Percentiles rank a stretch among this genome's conserved stretches.
phyloP scores from a whole-genome alignment of 371 early-diverging fungal species.

The Apophysomyces variabilis region DNA sequence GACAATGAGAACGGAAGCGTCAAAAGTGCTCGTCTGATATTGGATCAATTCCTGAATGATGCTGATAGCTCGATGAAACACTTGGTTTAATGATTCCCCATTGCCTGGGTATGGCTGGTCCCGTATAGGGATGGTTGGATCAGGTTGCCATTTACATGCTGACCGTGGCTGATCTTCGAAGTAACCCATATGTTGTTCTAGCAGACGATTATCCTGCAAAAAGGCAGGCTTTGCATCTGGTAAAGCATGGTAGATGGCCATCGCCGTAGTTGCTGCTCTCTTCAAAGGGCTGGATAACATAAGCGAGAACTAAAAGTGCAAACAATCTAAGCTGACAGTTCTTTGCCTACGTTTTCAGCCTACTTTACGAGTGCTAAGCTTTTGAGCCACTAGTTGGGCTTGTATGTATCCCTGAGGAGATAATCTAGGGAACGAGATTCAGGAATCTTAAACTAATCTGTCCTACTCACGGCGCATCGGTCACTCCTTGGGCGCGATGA shows the following conservation, averaged over 20 bases:
- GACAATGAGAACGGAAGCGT: constrained; percentile 7
- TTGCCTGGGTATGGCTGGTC: constrained; percentile 12
- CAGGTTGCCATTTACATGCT: constrained; percentile 1
- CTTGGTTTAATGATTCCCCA: constrained; percentile 7
- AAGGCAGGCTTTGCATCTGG: constrained; percentile 4
- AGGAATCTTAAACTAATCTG: too few species aligned
- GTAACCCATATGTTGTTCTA: constrained; percentile 9
- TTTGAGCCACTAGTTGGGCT: background rate
- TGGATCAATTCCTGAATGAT: background rate
- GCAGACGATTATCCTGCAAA: background rate
- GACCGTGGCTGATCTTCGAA: constrained; percentile 15
- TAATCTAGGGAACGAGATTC: background rate
- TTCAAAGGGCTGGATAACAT: constrained; percentile 6
- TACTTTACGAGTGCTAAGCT: background rate
- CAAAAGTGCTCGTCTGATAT: background rate
- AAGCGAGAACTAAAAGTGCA: background rate
- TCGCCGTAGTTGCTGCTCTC: constrained; percentile 4
- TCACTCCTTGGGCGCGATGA: constrained; percentile 6
- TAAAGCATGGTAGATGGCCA: background rate
- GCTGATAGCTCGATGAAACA: background rate
- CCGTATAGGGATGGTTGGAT: background rate
- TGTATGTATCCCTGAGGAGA: background rate
- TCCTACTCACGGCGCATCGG: constrained; percentile 7
- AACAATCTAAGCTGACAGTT: background rate
- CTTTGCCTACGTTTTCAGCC: background rate